A percentile compares a stretch with the other conserved stretches of the same genome.
phyloP scores from a whole-genome alignment of 345 rosid species.

The Citrus glauca region DNA sequence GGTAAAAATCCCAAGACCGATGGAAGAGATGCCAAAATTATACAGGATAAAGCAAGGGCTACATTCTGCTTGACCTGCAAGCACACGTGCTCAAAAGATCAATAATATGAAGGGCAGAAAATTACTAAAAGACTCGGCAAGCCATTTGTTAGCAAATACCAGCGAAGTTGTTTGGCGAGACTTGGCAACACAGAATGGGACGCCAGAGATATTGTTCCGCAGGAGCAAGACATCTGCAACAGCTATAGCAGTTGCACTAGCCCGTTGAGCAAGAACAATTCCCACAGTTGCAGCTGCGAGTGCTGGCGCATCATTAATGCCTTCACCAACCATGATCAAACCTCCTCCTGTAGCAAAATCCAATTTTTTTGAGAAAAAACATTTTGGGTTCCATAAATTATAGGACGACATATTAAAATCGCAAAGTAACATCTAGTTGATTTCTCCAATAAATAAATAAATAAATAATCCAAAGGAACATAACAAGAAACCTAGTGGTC shows the following conservation, averaged over 20 bases:
- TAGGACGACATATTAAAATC: neutral
- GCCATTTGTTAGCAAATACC: conserved; percentile 31
- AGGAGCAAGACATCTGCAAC: conserved; percentile 88
- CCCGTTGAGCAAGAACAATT: conserved; percentile 93
- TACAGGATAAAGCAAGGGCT: conserved; percentile 72
- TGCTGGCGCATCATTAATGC: conserved; percentile 97
- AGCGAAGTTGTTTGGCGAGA: conserved; percentile 81
- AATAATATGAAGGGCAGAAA: conserved; percentile 6
- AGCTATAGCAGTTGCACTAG: conserved; percentile 94
- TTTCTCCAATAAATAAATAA: neutral
- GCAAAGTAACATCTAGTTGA: neutral
- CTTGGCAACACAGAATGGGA: conserved; percentile 88
- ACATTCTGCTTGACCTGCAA: conserved; percentile 92
- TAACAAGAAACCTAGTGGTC: neutral
- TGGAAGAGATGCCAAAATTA: conserved; percentile 74
- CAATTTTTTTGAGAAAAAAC: conserved; percentile 10
- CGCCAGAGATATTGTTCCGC: conserved; percentile 69
- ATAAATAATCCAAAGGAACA: neutral
- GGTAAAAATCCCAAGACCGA: conserved; percentile 90
- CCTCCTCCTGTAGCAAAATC: conserved; percentile 71
- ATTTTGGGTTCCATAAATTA: neutral
- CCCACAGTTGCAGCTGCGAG: conserved; percentile 97
- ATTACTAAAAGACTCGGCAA: neutral
- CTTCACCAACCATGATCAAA: conserved; percentile 95
- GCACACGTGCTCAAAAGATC: conserved; percentile 7